These are phyloP conservation scores for Suillus variegatus DNA, from an alignment of 768 basidiomycete genomes.

Conservation along the genomic window DNA sequence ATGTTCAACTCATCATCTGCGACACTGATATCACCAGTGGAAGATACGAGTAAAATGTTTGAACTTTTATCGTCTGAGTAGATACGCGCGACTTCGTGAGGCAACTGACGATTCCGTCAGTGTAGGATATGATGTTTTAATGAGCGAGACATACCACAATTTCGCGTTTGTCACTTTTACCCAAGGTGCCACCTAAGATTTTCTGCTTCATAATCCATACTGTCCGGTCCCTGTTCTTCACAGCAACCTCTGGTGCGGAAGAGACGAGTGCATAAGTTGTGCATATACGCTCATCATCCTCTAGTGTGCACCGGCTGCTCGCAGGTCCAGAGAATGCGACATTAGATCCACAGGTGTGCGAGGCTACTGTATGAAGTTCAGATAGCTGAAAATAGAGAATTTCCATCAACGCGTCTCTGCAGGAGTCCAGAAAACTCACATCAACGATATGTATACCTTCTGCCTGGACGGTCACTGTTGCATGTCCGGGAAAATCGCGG, in stretches of 20 bases:
- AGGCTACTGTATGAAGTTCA: slow-evolving; percentile 63
- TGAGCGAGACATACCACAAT: slow-evolving; percentile 42
- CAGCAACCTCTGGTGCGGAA: slow-evolving; percentile 45
- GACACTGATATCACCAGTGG: slow-evolving; percentile 35
- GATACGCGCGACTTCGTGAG: slow-evolving; percentile 42
- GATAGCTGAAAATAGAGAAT: slow-evolving; percentile 47
- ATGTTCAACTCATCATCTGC: slow-evolving; percentile 29
- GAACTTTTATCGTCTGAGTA: slow-evolving; percentile 31
- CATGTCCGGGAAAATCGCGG: slow-evolving; percentile 49
- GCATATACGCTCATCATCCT: slow-evolving; percentile 37
- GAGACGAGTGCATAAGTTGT: slow-evolving; percentile 59
- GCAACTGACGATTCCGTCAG: slow-evolving; percentile 38
- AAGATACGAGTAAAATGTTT: slow-evolving; percentile 34
- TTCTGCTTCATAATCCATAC: slow-evolving; percentile 66
- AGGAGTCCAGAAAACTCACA: slow-evolving; percentile 41
- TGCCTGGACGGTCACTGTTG: slow-evolving; percentile 66
- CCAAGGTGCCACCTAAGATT: slow-evolving; percentile 35
- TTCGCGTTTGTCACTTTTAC: slow-evolving; percentile 41
- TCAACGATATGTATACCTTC: slow-evolving; percentile 79
- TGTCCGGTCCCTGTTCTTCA: slow-evolving; percentile 46
- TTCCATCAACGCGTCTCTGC: not conserved
- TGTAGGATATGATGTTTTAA: not conserved
- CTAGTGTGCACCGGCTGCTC: slow-evolving; percentile 39
- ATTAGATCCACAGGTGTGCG: slow-evolving; percentile 70
- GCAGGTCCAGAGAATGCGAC: slow-evolving; percentile 62